These are phyloP conservation scores for Coriolopsis trogii DNA, from an alignment of 1,284 basidiomycete species.

Conservation along the genomic window DNA sequence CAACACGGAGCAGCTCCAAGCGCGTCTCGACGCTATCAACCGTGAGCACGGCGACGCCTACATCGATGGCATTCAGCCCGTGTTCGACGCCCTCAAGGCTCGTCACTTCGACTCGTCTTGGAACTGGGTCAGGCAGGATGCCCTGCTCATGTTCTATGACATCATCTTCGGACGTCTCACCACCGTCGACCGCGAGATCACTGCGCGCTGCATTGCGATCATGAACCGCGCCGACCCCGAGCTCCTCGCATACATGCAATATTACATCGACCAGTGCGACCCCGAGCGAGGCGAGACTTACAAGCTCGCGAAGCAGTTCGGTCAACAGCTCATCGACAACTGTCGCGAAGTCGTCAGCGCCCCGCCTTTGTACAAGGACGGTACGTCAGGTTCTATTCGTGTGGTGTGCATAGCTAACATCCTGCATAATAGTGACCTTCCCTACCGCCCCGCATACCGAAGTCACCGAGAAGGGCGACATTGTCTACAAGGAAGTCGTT, in stretches of 20 bases:
- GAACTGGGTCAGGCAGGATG: conserved; percentile 99
- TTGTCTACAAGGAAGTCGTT: conserved; percentile 93
- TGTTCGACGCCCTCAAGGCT: conserved; percentile 94
- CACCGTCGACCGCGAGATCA: conserved; percentile 93
- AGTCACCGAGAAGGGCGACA: conserved; percentile 91
- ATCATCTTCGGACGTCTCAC: conserved; percentile 95
- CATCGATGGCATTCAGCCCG: conserved; percentile 92
- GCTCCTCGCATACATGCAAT: conserved; percentile 93
- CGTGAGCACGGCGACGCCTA: conserved; percentile 93
- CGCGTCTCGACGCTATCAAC: conserved; percentile 84
- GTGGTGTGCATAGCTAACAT: conserved; percentile 1
- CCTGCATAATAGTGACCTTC: conserved; percentile 77
- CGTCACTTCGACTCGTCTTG: conserved; percentile 98
- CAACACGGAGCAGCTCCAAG: conserved; percentile 74
- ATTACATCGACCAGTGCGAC: conserved; percentile 87
- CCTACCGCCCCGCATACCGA: conserved; percentile 97
- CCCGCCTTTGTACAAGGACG: conserved; percentile 91
- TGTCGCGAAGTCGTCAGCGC: conserved; percentile 84
- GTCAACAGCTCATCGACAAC: conserved; percentile 95
- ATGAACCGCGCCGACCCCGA: conserved; percentile 96
- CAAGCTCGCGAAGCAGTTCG: conserved; percentile 94
- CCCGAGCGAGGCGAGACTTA: conserved; percentile 89
- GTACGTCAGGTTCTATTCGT: conserved; percentile 45
- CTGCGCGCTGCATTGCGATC: conserved; percentile 95
- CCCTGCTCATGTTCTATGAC: conserved; percentile 95